Evolutionary conservation across 1,139 yeast genomes (phyloP), one percentile per base, ranked within the genome.

Genomic region (Pichia sp.): DNA sequence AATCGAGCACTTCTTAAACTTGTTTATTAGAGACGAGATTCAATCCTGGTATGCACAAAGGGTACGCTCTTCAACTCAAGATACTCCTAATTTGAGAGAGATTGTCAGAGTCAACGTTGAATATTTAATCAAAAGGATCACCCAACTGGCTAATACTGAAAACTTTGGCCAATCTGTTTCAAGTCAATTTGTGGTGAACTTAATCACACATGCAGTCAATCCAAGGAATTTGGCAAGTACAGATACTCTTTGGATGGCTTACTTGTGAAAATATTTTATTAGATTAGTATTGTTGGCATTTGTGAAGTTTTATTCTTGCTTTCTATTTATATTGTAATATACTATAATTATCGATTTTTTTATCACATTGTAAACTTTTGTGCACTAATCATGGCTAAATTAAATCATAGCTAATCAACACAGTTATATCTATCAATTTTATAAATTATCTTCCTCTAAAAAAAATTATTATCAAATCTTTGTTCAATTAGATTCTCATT

Each of bases 201-300:
- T 93, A 67, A 90, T 95, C 54, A 87, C 96, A 3, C 95, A 89
- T 66, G 98, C 99, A 5, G 99, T 93, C 13, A 93, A 92, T 67
- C 98, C 99, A 38, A 82, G 97, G 64, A 90, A 90, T 65, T 75
- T 95, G 67, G 98, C 98, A 13, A 84, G 90, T 57, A 87, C 96
- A 19, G 99, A 95, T 66, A 86, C 92, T 34, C 78, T 90, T 60
- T 93, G 97, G 95, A 90, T 93, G 96, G 95, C 99, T 1, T 93
- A 90, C 74, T 80, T 92, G 62, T 87, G 73, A 53, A 15, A 2
- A 38, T 40, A 3, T 50, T 32, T 38, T 45, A 15, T 38, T 3
- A 29, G 47, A 29, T 40, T 32, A 2, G 26, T 47, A 43, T 45
- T 43, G 13, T 34, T 41, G 43, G 30, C 16, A 16, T 43, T 45